Base-by-base conservation (phyloP, 495 filamentous ascomycete species). In the Penicillium alfredii region DNA sequence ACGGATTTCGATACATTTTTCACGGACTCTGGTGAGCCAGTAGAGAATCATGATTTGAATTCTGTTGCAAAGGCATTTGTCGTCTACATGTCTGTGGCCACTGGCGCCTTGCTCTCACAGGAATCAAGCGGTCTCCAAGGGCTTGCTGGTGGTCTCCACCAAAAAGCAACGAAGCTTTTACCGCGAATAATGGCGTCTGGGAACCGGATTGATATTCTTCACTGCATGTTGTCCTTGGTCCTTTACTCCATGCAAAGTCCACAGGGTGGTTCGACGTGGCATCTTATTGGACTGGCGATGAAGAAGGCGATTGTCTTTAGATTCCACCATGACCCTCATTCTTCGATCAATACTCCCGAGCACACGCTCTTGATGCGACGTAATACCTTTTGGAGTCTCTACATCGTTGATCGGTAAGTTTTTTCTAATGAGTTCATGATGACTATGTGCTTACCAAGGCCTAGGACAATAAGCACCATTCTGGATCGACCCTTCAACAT, bases 401-500 rank as follows among this genome's bases (percentile, higher is more conserved):
- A 58, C 22, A 46, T 11, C 4, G 4, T 55, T 37, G 55, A 58
- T 33, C 39, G 55, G 55, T 58, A 30, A 11, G 31, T 31, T 9
- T n/a, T n/a, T 3, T 14, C 16, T 11, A 6, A 2, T 12, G 10
- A 18, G 2, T 11, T 21, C 8, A 8, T 27, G n/a, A 19, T 20
- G 21, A 9, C 23, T 6, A 8, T 20, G 16, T 10, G 15, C 36
- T 45, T 11, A 45, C 26, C 16, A 4, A 6, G 3, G 6, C 26
- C 12, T 25, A 58, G 55, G 29, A 55, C 40, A 1, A 45, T 58
- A 10, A 43, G 55, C 35, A 40, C 35, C 8, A 37, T 48, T 6
- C 47, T 51, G 37, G 51, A 51, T 33, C 51, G 51, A 16, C 55
- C 55, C 0, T 55, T 58, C 27, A 48, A 35, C 20, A 53, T 58